Evolutionary conservation across 1,284 basidiomycete species (phyloP).

Genomic region (Omphalotus olearius): DNA sequence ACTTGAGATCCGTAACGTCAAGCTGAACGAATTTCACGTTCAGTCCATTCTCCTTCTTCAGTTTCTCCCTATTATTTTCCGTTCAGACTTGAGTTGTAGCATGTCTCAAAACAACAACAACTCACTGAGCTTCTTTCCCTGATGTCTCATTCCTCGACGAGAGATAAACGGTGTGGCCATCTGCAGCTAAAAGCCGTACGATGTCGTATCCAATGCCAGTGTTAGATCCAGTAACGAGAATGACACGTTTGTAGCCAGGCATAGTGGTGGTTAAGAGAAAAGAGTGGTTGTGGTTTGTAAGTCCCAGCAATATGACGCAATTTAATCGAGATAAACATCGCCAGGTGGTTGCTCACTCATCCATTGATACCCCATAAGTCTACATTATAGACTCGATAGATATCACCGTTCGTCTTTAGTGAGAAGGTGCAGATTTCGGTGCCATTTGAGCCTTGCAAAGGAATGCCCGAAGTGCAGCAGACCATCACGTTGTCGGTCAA

Average conservation of each 20-base stretch:
- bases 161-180: conserved; percentile 20
- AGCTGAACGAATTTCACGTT: conserved; percentile 30
- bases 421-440: no score
- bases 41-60: conserved; percentile 23
- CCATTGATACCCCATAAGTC: no score
- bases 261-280: not conserved
- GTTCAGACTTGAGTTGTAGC: not conserved
- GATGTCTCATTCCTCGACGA: conserved; percentile 16
- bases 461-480: no score
- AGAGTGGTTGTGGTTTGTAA: no score
- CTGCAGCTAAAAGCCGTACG: conserved; percentile 17
- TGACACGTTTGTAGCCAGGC: conserved; percentile 9
- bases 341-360: no score
- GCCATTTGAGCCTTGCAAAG: no score
- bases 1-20: conserved; percentile 30
- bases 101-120: not conserved
- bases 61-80: conserved; percentile 16
- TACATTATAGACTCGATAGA: no score
- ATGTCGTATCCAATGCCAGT: conserved; percentile 19
- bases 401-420: no score
- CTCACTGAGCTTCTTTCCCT: conserved; percentile 16
- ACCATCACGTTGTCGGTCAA: no score
- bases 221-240: conserved; percentile 17
- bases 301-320: no score
- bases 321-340: no score